These are phyloP conservation scores for Petunia hybrid DNA, from an alignment of 305 asterid genomes.

Conservation along the genomic window DNA sequence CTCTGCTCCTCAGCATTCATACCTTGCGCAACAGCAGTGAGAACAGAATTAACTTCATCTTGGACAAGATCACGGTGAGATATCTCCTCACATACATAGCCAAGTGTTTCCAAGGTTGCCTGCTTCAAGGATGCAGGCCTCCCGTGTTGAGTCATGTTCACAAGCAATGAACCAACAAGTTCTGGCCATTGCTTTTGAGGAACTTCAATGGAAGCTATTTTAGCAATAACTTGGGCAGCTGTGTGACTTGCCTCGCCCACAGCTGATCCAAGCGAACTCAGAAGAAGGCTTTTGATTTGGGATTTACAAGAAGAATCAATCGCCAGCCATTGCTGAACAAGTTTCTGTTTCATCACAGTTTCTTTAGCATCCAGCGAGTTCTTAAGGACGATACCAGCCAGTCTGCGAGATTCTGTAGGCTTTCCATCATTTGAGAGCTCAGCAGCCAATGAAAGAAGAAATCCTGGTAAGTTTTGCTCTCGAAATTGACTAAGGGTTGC, in stretches of 20 bases:
- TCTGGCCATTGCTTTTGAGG: constrained; percentile 94
- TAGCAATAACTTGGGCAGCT: constrained; percentile 90
- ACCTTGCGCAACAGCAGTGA: constrained; percentile 93
- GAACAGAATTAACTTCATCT: constrained; percentile 81
- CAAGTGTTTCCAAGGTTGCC: constrained; percentile 90
- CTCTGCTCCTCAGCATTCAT: constrained; percentile 72
- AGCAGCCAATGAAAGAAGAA: constrained; percentile 70
- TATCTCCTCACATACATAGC: constrained; percentile 92
- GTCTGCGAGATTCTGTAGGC: constrained; percentile 84
- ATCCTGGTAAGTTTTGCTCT: constrained; percentile 81
- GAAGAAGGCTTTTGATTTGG: constrained; percentile 70
- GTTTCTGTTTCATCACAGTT: constrained; percentile 61
- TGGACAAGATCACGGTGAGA: constrained; percentile 76
- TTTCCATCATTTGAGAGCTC: constrained; percentile 83
- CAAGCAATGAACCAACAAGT: constrained; percentile 67
- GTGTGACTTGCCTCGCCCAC: constrained; percentile 77
- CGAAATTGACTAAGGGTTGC: constrained; percentile 62
- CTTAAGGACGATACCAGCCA: constrained; percentile 90
- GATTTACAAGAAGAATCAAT: constrained; percentile 66
- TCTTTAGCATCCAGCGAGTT: constrained; percentile 91
- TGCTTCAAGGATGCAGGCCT: constrained; percentile 70
- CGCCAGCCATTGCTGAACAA: constrained; percentile 71
- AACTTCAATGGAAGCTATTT: constrained; percentile 85
- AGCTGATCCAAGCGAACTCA: constrained; percentile 74
- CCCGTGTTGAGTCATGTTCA: constrained; percentile 72